Evolutionary conservation across 805 yeast genomes (phyloP).

Genomic region (Candida verbasci): DNA sequence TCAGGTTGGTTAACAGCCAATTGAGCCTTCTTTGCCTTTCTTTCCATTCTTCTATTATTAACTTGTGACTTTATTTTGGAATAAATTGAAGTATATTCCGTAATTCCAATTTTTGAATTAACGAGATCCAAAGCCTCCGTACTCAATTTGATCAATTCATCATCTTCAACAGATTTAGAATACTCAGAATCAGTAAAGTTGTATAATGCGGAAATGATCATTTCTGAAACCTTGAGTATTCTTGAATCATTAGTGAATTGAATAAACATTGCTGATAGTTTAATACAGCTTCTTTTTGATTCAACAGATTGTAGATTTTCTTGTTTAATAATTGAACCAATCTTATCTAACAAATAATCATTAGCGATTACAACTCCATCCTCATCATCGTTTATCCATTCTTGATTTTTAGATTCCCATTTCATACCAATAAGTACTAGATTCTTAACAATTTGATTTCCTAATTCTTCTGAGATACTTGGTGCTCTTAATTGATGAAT

Average conservation of each 20-base stretch:
- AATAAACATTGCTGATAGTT: conserved; percentile 60
- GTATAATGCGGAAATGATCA: conserved; percentile 52
- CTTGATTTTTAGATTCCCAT: conserved; percentile 49
- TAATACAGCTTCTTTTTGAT: conserved; percentile 67
- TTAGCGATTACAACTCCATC: conserved; percentile 28
- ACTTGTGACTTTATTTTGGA: conserved; percentile 62
- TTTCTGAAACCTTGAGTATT: conserved; percentile 40
- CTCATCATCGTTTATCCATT: conserved; percentile 14
- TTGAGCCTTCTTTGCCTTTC: conserved; percentile 72
- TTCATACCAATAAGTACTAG: conserved; percentile 53
- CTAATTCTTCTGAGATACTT: conserved; percentile 56
- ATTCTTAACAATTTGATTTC: conserved; percentile 61
- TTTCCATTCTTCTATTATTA: conserved; percentile 61
- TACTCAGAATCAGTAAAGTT: conserved; percentile 43
- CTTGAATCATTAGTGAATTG: conserved; percentile 45
- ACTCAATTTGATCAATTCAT: conserved; percentile 50
- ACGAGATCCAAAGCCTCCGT: conserved; percentile 65
- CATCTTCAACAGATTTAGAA: conserved; percentile 39
- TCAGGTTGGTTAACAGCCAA: conserved; percentile 78
- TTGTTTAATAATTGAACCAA: conserved; percentile 60
- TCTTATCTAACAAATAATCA: conserved; percentile 61
- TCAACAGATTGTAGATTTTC: conserved; percentile 51
- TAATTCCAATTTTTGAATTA: conserved; percentile 65
- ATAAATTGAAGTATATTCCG: conserved; percentile 60
- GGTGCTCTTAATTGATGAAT: conserved; percentile 85